phyloP scores from a whole-genome alignment of 768 basidiomycete genomes.

The Floccularia luteovirens region DNA sequence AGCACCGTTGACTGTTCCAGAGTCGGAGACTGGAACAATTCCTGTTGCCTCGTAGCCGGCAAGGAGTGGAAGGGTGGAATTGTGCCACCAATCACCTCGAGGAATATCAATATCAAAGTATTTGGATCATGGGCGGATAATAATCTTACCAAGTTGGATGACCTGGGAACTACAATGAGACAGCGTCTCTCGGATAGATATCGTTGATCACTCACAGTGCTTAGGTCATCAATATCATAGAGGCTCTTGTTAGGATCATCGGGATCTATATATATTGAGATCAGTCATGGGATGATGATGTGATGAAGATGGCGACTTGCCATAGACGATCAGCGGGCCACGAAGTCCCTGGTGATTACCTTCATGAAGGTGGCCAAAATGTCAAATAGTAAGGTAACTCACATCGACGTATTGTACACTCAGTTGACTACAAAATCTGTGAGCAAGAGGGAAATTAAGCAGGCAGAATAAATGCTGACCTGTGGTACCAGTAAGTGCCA shows the following conservation, averaged over 20 bases:
- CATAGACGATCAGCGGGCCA: slow-evolving; percentile 24
- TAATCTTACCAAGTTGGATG: slow-evolving; percentile 1
- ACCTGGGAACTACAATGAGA: not conserved
- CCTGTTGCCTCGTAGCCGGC: slow-evolving; percentile 13
- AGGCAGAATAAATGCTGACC: slow-evolving; percentile 2
- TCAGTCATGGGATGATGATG: not conserved
- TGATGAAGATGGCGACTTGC: slow-evolving; percentile 10
- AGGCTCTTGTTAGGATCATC: slow-evolving; percentile 29
- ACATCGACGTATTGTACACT: slow-evolving; percentile 20
- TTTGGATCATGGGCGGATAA: not conserved
- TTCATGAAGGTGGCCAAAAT: not conserved
- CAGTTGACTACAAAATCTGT: slow-evolving; percentile 11
- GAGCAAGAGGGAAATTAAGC: not conserved
- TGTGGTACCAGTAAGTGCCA: slow-evolving; percentile 36
- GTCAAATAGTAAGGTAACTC: slow-evolving; percentile 3
- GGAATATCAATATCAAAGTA: slow-evolving; percentile 20
- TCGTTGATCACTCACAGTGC: slow-evolving; percentile 5
- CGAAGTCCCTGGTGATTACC: slow-evolving; percentile 16
- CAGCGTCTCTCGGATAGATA: not conserved
- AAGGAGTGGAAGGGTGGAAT: slow-evolving; percentile 15
- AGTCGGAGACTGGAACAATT: slow-evolving; percentile 21
- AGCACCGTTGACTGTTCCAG: slow-evolving; percentile 34
- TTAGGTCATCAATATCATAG: slow-evolving; percentile 38
- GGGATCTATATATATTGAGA: slow-evolving; percentile 14
- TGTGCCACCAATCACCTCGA: slow-evolving; percentile 34